Evolutionary conservation across 305 asterid genomes (phyloP), one percentile per base, ranked within the genome.

Genomic region (Stenogyne calaminthoides): DNA sequence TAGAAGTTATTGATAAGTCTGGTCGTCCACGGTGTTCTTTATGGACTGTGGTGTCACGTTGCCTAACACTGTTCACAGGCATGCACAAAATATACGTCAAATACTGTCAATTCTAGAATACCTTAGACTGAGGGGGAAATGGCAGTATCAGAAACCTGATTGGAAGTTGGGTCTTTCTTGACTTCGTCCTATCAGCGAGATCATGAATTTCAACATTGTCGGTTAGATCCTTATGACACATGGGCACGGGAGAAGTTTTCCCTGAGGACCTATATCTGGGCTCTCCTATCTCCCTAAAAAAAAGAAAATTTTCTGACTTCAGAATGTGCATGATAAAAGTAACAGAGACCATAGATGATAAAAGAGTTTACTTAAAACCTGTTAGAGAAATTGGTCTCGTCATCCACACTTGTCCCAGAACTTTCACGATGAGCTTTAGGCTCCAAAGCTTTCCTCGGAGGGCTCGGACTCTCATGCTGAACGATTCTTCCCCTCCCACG

Each of bases 251-350:
- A 69, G 84, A 77, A 66, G 37, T 46, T 62, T 75, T 83, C 70
- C 75, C 72, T 16, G 82, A 78, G 71, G 89, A 77, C 64, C 80
- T 79, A 75, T 64, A 49, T 7, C 69, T 84, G 59, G 55, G 62
- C 39, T 78, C 78, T 64, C 77, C 84, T 61, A 61, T 78, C 75
- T 84, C 85, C 88, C 95, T 88, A 73, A 60, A 64, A 49, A 76
- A 78, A 37, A 49, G 64, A 79, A 80, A 27, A 66, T 57, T 62
- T 57, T 52, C 32, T 60, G 46, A 64, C 73, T 20, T 58, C 42
- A 72, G 78, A 71, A 80, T 25, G 52, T 58, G 18, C 1, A 69
- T 32, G 63, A 27, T 18, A 52, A 65, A 57, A 71, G 36, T 46
- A 60, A 76, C 9, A 60, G 40, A 16, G 69, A 29, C 76, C 75